These are phyloP conservation scores for Waltergamsia citrina DNA, from an alignment of 2,329 filamentous ascomycete species.

Conservation along the genomic window DNA sequence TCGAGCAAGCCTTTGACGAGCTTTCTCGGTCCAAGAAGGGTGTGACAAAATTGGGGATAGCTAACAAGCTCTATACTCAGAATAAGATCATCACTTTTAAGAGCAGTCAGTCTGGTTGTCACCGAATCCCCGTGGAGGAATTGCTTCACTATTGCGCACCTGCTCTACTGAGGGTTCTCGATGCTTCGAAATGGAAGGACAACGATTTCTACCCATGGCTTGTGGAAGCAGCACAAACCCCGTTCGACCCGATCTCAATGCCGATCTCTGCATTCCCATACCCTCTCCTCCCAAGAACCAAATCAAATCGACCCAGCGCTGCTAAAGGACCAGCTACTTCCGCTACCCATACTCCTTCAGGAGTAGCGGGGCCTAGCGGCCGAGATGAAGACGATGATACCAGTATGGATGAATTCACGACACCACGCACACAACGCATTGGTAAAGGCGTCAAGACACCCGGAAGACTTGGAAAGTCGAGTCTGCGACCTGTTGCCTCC, in stretches of 20 bases:
- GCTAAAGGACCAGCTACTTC: too few species aligned
- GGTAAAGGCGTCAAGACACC: conserved; percentile 19
- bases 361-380: neutral
- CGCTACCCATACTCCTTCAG: neutral
- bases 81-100: conserved; percentile 19
- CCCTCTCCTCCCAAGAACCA: conserved; percentile 2
- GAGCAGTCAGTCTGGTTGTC: conserved; percentile 16
- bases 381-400: conserved; percentile 12
- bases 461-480: conserved; percentile 32
- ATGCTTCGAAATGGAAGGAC: conserved; percentile 19
- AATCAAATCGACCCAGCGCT: too few species aligned
- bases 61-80: conserved; percentile 20
- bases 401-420: conserved; percentile 9
- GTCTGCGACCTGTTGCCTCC: conserved; percentile 28
- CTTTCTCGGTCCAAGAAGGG: conserved; percentile 11
- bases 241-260: conserved; percentile 17
- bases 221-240: conserved; percentile 12
- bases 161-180: conserved; percentile 25
- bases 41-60: conserved; percentile 9
- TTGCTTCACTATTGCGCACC: conserved; percentile 33
- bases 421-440: conserved; percentile 7
- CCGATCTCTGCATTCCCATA: conserved; percentile 18
- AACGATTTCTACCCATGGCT: conserved; percentile 25
- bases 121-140: conserved; percentile 30
- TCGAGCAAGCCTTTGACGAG: conserved; percentile 12